Conservation (phyloP, 768 basidiomycete species). For the Kwoniella pini region DNA sequence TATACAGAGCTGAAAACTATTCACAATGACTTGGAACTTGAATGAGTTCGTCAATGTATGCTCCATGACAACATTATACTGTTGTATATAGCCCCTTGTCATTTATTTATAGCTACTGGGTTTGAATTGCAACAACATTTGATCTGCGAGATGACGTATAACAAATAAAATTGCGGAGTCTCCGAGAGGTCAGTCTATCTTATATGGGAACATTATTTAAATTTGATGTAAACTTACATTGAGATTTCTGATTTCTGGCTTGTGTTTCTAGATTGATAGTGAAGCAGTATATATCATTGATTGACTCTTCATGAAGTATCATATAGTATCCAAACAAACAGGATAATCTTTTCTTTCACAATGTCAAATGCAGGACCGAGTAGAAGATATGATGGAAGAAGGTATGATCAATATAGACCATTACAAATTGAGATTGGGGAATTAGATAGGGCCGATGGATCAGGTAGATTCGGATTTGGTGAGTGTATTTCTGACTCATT, state of each 20-base stretch:
- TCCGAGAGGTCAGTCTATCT: too few relatives aligned
- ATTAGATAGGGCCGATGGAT: conserved; percentile 56
- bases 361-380: conserved; percentile 19
- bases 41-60: too few relatives aligned
- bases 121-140: background rate
- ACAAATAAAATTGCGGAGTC: background rate
- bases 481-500: conserved; percentile 12
- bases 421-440: conserved; percentile 44
- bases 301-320: too few relatives aligned
- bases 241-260: conserved; percentile 2
- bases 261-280: too few relatives aligned
- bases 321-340: too few relatives aligned
- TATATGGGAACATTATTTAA: too few relatives aligned
- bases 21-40: too few relatives aligned
- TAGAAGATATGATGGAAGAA: conserved; percentile 41
- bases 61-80: too few relatives aligned
- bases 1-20: too few relatives aligned
- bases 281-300: too few relatives aligned
- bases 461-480: conserved; percentile 55
- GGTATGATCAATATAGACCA: conserved; percentile 37
- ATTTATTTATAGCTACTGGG: background rate
- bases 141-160: background rate
- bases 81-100: background rate
- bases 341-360: background rate
- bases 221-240: too few relatives aligned